These are phyloP conservation scores for Endothia cerciana DNA, from an alignment of 2,329 filamentous ascomycete species.

Conservation along the genomic window DNA sequence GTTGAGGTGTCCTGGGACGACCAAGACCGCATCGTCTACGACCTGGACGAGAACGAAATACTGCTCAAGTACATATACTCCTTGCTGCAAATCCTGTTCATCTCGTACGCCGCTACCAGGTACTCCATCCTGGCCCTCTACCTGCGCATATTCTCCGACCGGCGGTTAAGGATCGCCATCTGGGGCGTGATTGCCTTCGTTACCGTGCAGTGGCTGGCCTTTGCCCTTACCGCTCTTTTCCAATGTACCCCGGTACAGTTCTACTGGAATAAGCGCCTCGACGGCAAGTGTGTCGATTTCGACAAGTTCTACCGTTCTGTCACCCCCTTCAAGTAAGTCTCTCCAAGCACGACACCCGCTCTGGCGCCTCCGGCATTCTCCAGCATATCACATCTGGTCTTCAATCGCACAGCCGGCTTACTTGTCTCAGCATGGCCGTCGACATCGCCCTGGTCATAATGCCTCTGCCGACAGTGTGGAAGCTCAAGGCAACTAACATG, in stretches of 20 bases:
- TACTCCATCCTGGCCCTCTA: constrained; percentile 28
- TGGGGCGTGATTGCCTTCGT: constrained; percentile 20
- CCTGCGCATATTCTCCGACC: constrained; percentile 24
- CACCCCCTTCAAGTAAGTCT: constrained; percentile 25
- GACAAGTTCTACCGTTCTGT: constrained; percentile 24
- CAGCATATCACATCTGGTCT: neutral
- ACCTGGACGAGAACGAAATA: constrained; percentile 23
- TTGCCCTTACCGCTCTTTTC: constrained; percentile 7
- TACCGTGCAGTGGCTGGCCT: constrained; percentile 22
- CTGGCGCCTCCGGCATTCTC: neutral
- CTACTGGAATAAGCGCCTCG: constrained; percentile 22
- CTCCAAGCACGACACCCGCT: neutral
- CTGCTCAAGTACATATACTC: constrained; percentile 23
- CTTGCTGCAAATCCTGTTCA: constrained; percentile 20
- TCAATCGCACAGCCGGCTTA: neutral
- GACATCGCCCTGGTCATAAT: constrained; percentile 17
- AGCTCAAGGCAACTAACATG: constrained; percentile 17
- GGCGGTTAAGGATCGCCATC: constrained; percentile 8
- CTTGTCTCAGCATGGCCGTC: constrained; percentile 13
- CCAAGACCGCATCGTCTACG: constrained; percentile 23
- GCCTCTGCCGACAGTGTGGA: constrained; percentile 26
- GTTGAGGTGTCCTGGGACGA: constrained; percentile 20
- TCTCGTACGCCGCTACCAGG: constrained; percentile 24
- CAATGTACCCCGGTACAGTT: constrained; percentile 20
- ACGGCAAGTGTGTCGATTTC: constrained; percentile 19